A percentile compares a stretch with the other conserved stretches of the same genome.
Conservation (phyloP, 78 protist species). For the Dictyostelium brefeldianum region DNA sequence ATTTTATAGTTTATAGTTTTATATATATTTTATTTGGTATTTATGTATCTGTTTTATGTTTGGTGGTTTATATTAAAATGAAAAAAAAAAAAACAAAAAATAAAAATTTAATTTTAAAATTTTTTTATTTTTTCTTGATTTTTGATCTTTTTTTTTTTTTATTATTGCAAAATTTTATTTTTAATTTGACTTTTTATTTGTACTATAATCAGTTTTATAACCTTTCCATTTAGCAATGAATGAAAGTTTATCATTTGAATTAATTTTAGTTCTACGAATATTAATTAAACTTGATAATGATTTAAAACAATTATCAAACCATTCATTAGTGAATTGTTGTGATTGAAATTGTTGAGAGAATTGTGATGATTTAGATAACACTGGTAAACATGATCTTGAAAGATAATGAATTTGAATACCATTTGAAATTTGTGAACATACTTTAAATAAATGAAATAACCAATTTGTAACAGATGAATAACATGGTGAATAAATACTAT, state of each 20-base stretch:
- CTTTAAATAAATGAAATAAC: conserved; percentile 24
- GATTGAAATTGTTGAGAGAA: not conserved
- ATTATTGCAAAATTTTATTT: no score
- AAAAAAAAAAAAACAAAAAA: not conserved
- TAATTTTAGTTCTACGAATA: conserved; percentile 59
- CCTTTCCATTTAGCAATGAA: conserved; percentile 71
- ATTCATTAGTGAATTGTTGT: not conserved
- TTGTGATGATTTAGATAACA: conserved; percentile 11
- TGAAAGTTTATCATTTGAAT: conserved; percentile 32
- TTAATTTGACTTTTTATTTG: conserved; percentile 14
- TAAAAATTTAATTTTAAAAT: not conserved
- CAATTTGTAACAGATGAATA: conserved; percentile 44
- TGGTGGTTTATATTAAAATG: not conserved
- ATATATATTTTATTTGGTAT: not conserved
- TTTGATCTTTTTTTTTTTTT: not conserved
- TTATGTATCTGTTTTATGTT: not conserved
- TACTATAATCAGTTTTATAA: conserved; percentile 40
- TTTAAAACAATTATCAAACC: conserved; percentile 46
- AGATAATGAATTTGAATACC: conserved; percentile 42
- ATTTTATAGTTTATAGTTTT: not conserved
- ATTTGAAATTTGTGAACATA: conserved; percentile 40
- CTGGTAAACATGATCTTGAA: conserved; percentile 37
- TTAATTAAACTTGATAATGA: conserved; percentile 19
- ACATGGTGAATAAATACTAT: conserved; percentile 12
- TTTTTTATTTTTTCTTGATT: not conserved